Evolutionary conservation across 139 green algal genomes (phyloP), one percentile per base, ranked within the genome.

Genomic region (Tetraselmis striata): DNA sequence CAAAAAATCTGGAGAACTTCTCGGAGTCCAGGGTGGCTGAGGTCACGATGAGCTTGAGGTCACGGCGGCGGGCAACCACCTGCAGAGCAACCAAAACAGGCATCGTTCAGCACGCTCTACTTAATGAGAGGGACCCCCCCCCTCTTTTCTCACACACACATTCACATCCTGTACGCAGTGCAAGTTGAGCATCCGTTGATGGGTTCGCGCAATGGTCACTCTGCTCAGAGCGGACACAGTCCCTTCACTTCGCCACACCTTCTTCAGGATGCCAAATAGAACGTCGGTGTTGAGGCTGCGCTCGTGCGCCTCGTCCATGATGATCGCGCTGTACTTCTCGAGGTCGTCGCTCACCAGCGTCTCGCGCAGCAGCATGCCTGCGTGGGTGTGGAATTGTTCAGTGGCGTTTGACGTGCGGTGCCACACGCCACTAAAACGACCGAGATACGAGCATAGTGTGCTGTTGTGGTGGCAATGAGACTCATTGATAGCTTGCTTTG

Each of bases 11-110:
- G 28, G 89, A 82, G 85, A 98, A 98, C 91, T 95, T 97, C 0
- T 91, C 78, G 24, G 95, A 80, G 82, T 98, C 93, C 31, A 99
- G 90, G 0, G 96, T 99, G 83, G 96, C 96, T 18, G 90, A 96
- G 23, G 96, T 99, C 31, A 99, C 96, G 31, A 99, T 97, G 32
- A 99, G 93, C 80, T 92, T 90, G 89, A 99, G 98, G 90, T 99
- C 96, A 2, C 94, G 87, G 24, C 95, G 89, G 75, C 87, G 78
- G 1, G 93, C 90, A 58, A 96, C 92, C 32, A 97, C 92, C 86
- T 92, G 80, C 26, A 59, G 26, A 2, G 77, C 11, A 2, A 29
- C 30, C 32, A 32, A 29, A 80, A 23, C 32, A 83, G 30, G 31
- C 79, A 78, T 59, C 32, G 29, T 77, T 45, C 23, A 82, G 2